Evolutionary conservation across 306 rosid genomes (phyloP), one percentile per base, ranked within the genome.

Genomic region (Boehmeria nivea): DNA sequence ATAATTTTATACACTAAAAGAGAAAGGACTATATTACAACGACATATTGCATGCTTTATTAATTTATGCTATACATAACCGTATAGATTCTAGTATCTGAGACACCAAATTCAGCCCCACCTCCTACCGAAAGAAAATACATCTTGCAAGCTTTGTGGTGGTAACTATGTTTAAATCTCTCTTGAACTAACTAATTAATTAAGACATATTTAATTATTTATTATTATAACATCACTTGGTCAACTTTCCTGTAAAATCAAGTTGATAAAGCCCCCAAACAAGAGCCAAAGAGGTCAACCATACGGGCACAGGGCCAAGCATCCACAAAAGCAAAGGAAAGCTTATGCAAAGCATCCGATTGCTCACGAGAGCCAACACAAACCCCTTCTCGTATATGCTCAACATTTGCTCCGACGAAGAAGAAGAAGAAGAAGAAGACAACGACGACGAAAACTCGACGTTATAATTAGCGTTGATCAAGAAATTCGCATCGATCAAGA

Each of bases 261-360:
- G 37, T 34, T 69, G 69, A 42, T 68, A 79, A 63, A 83, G 70
- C 19, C 70, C 73, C 78, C 72, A 81, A 53, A 89, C 63, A 66
- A 83, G 43, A 0, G 74, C 84, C 49, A 81, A 28, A 15, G 95
- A 79, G 11, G 83, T 64, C 51, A 89, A 19, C 47, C 71, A 67
- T 0, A 83, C 70, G 0, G 80, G 69, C 15, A 81, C 38, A 0
- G 97, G 97, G 34, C 94, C 84, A 42, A 81, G 51, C 84, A 80
- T 68, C 97, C 97, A 89, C 3, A 86, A 12, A 82, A 89, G 44
- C 63, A 89, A 19, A 43, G 84, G 84, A 43, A 83, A 38, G 73
- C 68, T 51, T 43, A 78, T 45, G 68, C 90, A 77, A 8, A 89
- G 67, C 18, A 83, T 39, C 17, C 97, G 77, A 54, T 68, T 80